A percentile compares a stretch with the other conserved stretches of the same genome.
phyloP scores from a whole-genome alignment of 805 yeast species.

The Candida nonsorbophila region DNA sequence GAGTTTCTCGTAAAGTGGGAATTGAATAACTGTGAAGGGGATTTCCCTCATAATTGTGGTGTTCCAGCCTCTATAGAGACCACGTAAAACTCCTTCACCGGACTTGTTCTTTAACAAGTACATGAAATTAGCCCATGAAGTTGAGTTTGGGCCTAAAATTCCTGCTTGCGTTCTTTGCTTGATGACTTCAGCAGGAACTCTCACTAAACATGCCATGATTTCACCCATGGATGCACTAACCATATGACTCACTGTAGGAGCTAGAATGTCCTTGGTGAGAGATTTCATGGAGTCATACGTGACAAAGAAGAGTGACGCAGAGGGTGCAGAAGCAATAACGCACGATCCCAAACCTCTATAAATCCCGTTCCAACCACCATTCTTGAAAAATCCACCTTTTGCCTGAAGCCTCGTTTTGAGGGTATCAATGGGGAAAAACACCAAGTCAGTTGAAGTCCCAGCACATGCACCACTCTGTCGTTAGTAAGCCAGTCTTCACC shows the following conservation, averaged over 20 bases:
- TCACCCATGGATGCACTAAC: slow-evolving; percentile 85
- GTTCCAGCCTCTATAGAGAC: slow-evolving; percentile 89
- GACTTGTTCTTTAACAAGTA: slow-evolving; percentile 55
- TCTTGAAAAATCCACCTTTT: slow-evolving; percentile 83
- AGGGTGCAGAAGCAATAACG: slow-evolving; percentile 91
- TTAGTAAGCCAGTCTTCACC: slow-evolving; percentile 8
- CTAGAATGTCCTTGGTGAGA: slow-evolving; percentile 24
- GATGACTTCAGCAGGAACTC: slow-evolving; percentile 96
- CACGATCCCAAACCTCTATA: slow-evolving; percentile 92
- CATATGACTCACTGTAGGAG: slow-evolving; percentile 63
- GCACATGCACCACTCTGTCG: slow-evolving; percentile 82
- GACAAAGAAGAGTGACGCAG: slow-evolving; percentile 44
- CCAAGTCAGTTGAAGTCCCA: slow-evolving; percentile 92
- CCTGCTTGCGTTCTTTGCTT: slow-evolving; percentile 85
- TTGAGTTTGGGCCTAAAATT: slow-evolving; percentile 27
- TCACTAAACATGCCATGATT: slow-evolving; percentile 83
- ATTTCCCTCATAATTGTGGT: slow-evolving; percentile 93
- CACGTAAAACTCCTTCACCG: slow-evolving; percentile 74
- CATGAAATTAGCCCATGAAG: slow-evolving; percentile 68
- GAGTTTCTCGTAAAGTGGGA: slow-evolving; percentile 84
- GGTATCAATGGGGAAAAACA: slow-evolving; percentile 95
- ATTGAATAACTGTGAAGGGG: slow-evolving; percentile 94
- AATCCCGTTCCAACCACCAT: slow-evolving; percentile 92
- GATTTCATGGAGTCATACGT: slow-evolving; percentile 77
- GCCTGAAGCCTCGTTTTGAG: slow-evolving; percentile 93